phyloP scores from a whole-genome alignment of 352 stramenopile species.

The Phytophthora vignae region DNA sequence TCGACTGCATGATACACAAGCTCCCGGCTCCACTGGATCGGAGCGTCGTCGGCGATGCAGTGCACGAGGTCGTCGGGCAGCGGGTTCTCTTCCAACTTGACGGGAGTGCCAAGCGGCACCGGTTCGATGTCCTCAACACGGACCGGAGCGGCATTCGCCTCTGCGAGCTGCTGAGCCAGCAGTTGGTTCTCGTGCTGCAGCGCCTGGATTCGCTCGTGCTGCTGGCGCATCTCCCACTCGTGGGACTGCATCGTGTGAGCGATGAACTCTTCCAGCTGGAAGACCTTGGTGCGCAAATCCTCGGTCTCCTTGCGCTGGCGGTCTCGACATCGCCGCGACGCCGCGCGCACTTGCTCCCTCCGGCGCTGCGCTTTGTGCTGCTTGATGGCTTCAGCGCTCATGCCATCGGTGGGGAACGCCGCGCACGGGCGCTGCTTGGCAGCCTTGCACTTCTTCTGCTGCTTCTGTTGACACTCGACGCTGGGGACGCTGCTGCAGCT shows the following conservation, averaged over 20 bases:
- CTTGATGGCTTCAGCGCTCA: constrained; percentile 61
- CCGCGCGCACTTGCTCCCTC: constrained; percentile 68
- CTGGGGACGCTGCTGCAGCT: background rate
- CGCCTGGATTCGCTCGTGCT: constrained; percentile 49
- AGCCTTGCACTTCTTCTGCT: constrained; percentile 7
- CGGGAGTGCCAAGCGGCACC: constrained; percentile 24
- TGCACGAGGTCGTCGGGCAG: constrained; percentile 31
- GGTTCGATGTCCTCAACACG: constrained; percentile 32
- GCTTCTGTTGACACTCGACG: background rate
- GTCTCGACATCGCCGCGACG: constrained; percentile 64
- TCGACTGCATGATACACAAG: constrained; percentile 40
- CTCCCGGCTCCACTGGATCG: constrained; percentile 38
- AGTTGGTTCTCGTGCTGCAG: constrained; percentile 56
- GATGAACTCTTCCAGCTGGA: constrained; percentile 76
- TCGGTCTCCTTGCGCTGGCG: constrained; percentile 74
- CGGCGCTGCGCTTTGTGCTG: constrained; percentile 69
- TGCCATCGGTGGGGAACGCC: constrained; percentile 26
- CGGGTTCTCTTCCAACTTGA: constrained; percentile 42
- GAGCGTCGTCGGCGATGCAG: constrained; percentile 26
- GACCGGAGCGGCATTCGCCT: background rate
- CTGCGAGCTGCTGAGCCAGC: constrained; percentile 34
- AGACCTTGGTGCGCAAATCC: constrained; percentile 73
- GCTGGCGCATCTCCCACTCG: constrained; percentile 57
- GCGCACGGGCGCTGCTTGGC: constrained; percentile 15
- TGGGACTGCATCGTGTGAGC: constrained; percentile 65